Percentiles rank a stretch among this genome's conserved stretches.
These are phyloP conservation scores for Tulasnella sp. DNA, from an alignment of 768 basidiomycete genomes.

Conservation along the genomic window DNA sequence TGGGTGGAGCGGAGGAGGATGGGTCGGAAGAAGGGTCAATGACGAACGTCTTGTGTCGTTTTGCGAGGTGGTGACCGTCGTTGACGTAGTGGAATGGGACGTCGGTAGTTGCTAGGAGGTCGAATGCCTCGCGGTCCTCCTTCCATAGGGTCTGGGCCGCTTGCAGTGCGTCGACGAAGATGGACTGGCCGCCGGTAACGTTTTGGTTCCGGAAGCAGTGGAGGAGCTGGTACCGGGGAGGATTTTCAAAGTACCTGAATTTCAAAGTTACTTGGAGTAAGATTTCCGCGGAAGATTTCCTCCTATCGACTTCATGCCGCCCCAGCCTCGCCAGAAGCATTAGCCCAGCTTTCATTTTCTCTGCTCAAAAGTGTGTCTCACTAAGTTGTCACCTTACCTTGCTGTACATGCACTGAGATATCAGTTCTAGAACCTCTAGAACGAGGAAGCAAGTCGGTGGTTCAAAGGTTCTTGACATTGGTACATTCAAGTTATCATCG, in stretches of 20 bases:
- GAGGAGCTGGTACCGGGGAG: conserved; percentile 89
- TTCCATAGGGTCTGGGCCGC: conserved; percentile 60
- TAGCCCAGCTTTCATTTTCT: too few relatives aligned
- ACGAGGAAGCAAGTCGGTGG: too few relatives aligned
- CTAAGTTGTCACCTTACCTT: too few relatives aligned
- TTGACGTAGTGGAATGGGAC: conserved; percentile 93
- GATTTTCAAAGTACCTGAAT: conserved; percentile 82
- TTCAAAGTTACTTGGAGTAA: neutral
- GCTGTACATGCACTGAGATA: too few relatives aligned
- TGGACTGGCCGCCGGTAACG: conserved; percentile 79
- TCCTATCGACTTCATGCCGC: too few relatives aligned
- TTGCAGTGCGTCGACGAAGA: conserved; percentile 81
- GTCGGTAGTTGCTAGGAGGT: conserved; percentile 58
- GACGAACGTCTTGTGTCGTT: conserved; percentile 75
- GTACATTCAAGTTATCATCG: too few relatives aligned
- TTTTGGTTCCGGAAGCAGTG: conserved; percentile 82
- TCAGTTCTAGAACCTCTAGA: too few relatives aligned
- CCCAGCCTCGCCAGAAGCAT: too few relatives aligned
- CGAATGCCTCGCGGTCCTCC: conserved; percentile 57
- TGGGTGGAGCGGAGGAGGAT: conserved; percentile 31
- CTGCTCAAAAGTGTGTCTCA: too few relatives aligned
- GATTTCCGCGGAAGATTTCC: too few relatives aligned
- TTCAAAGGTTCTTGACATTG: too few relatives aligned
- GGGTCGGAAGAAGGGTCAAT: conserved; percentile 42
- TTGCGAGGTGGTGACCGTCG: conserved; percentile 80